These are phyloP conservation scores for Ophiosphaerella narmari DNA, from an alignment of 2,329 filamentous ascomycete genomes.

Conservation along the genomic window DNA sequence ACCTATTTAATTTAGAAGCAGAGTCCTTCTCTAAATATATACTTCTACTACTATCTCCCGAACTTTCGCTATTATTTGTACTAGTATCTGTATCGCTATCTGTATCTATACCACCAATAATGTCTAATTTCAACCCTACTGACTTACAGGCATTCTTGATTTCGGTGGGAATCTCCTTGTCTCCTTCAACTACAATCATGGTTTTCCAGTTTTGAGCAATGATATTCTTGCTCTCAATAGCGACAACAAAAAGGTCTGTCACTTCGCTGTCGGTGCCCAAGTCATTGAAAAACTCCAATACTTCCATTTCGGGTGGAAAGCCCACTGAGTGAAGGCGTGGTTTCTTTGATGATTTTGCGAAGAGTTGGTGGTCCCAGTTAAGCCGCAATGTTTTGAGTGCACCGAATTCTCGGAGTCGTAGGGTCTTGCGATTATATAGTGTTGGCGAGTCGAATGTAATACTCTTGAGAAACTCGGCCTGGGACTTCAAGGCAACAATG, in stretches of 20 bases:
- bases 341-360: constrained; percentile 38
- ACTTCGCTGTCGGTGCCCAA: constrained; percentile 38
- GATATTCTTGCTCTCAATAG: constrained; percentile 32
- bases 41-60: too few species aligned
- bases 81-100: not conserved
- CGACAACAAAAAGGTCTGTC: constrained; percentile 29
- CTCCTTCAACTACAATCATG: constrained; percentile 32
- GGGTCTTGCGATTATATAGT: constrained; percentile 31
- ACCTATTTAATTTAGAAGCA: too few species aligned
- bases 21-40: too few species aligned
- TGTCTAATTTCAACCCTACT: constrained; percentile 25
- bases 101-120: constrained; percentile 56
- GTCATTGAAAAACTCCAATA: constrained; percentile 39
- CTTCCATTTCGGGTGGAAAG: constrained; percentile 33
- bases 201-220: constrained; percentile 31
- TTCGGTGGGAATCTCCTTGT: constrained; percentile 23
- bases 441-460: constrained; percentile 38
- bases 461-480: constrained; percentile 32
- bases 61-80: not conserved
- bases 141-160: constrained; percentile 32
- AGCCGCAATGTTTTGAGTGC: constrained; percentile 30
- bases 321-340: constrained; percentile 38
- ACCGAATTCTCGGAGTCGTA: constrained; percentile 36
- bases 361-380: constrained; percentile 41
- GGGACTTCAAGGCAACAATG: constrained; percentile 34